A percentile compares a stretch with the other conserved stretches of the same genome.
Evolutionary conservation across 176 grass and related monocot genomes (phyloP).

Genomic region (Bolboschoenus planiculmis): DNA sequence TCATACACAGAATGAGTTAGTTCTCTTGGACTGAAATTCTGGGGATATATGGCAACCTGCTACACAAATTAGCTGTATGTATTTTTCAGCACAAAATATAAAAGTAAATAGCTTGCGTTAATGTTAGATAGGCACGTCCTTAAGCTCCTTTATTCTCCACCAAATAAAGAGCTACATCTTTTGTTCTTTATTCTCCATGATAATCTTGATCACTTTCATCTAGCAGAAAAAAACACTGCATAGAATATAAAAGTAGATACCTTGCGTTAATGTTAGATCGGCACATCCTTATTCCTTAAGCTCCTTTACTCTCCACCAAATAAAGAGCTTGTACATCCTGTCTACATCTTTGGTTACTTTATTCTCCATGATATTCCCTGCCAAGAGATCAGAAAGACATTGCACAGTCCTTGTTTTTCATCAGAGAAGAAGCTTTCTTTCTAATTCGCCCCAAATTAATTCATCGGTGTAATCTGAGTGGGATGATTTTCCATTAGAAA

Average conservation of each 20-base stretch:
- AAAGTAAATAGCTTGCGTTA: background rate
- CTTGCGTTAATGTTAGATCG: background rate
- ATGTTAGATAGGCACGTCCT: too few species aligned
- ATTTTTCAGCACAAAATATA: too few species aligned
- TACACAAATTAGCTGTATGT: too few species aligned
- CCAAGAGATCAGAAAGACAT: background rate
- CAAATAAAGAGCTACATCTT: background rate
- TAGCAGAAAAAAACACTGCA: background rate
- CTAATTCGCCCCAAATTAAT: background rate
- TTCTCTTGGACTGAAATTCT: too few species aligned
- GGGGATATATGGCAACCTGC: too few species aligned
- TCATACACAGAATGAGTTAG: too few species aligned
- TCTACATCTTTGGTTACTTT: background rate
- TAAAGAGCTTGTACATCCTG: background rate
- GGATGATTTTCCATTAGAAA: background rate
- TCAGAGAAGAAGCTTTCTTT: background rate
- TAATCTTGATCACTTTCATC: background rate
- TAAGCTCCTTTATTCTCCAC: too few species aligned
- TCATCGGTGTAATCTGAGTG: background rate
- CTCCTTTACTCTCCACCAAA: too few species aligned
- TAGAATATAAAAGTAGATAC: background rate
- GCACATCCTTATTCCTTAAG: too few species aligned
- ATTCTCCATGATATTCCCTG: background rate
- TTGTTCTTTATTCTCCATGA: background rate
- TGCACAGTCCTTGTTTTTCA: background rate